Evolutionary conservation across 371 early-diverging fungal species (phyloP).

Genomic region (Choanephora cucurbitarum): DNA sequence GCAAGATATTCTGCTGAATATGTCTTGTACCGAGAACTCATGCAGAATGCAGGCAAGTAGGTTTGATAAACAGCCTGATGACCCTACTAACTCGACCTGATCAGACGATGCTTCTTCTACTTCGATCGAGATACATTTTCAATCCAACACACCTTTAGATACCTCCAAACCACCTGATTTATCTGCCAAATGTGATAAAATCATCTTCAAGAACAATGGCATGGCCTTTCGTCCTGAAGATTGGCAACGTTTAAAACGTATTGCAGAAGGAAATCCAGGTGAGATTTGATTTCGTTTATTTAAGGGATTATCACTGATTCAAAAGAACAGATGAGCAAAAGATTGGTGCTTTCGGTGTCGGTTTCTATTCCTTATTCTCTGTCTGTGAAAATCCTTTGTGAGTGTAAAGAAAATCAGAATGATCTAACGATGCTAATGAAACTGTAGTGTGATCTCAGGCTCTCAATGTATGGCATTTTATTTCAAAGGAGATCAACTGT

Average conservation of each 20-base stretch:
- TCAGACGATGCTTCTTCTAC: conserved; percentile 68
- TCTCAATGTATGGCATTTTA: conserved; percentile 87
- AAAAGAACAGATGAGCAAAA: conserved; percentile 46
- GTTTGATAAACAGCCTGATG: too few relatives aligned
- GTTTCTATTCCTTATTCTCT: conserved; percentile 85
- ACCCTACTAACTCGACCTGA: too few relatives aligned
- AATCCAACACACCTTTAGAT: conserved; percentile 39
- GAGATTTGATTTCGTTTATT: too few relatives aligned
- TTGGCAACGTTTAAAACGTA: conserved; percentile 81
- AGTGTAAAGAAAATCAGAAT: conserved; percentile 23
- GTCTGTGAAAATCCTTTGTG: conserved; percentile 89
- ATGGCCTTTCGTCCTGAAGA: conserved; percentile 81
- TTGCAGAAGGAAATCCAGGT: conserved; percentile 93
- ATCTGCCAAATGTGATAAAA: conserved; percentile 56
- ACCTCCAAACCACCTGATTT: conserved; percentile 45
- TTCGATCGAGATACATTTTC: conserved; percentile 59
- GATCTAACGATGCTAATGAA: neutral
- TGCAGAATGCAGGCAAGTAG: conserved; percentile 62
- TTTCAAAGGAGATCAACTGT: conserved; percentile 88
- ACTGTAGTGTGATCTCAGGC: conserved; percentile 62
- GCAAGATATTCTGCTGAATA: conserved; percentile 84
- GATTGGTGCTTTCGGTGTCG: conserved; percentile 91
- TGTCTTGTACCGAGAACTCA: conserved; percentile 73
- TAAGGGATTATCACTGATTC: too few relatives aligned
- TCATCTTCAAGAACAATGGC: conserved; percentile 86